Evolutionary conservation across 371 early-diverging fungal genomes (phyloP).

Genomic region (Circinella umbellata): DNA sequence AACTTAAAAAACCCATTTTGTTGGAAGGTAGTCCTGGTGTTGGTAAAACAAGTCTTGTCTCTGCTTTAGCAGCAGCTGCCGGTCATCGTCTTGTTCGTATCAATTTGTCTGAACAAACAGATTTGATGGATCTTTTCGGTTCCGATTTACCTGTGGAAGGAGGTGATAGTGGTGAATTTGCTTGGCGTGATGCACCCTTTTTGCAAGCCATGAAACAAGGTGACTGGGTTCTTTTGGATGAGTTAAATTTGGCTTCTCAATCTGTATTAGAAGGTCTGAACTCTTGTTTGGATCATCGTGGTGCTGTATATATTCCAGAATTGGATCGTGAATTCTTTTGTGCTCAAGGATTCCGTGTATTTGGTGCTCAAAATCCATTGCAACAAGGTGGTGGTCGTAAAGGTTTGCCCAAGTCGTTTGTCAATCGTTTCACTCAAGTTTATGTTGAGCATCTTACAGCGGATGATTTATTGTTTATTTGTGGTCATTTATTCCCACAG

Average conservation of each 20-base stretch:
- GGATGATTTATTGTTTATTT: conserved; percentile 82
- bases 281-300: conserved; percentile 98
- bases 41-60: conserved; percentile 97
- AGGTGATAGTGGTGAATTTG: conserved; percentile 86
- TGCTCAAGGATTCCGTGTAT: conserved; percentile 89
- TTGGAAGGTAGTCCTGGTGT: conserved; percentile 98
- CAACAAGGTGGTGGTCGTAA: conserved; percentile 98
- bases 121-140: conserved; percentile 99
- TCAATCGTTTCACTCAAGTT: conserved; percentile 97
- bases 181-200: conserved; percentile 98
- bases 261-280: conserved; percentile 99
- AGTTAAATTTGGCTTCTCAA: conserved; percentile 99
- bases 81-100: conserved; percentile 92
- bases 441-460: conserved; percentile 84
- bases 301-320: conserved; percentile 94
- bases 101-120: conserved; percentile 99
- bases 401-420: conserved; percentile 97
- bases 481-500: conserved; percentile 70
- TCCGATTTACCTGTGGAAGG: conserved; percentile 96
- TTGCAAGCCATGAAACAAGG: conserved; percentile 95
- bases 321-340: conserved; percentile 87
- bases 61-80: conserved; percentile 83
- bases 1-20: conserved; percentile 91
- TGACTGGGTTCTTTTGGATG: conserved; percentile 99
- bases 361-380: conserved; percentile 99